A percentile compares a stretch with the other conserved stretches of the same genome.
phyloP scores from a whole-genome alignment of 2,329 filamentous ascomycete species.

The Claviceps sp. region DNA sequence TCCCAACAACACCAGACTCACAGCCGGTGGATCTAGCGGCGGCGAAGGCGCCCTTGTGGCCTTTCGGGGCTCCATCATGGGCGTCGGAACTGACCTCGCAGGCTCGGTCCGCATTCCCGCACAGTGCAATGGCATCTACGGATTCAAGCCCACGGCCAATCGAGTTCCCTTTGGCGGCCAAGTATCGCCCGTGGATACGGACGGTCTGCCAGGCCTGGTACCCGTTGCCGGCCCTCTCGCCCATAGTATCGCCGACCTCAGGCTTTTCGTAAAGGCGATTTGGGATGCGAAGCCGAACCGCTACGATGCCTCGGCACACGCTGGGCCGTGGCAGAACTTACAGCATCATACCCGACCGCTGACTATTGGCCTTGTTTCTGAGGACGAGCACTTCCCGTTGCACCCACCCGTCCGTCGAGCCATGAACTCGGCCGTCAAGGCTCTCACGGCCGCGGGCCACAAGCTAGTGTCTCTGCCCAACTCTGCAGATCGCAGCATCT shows the following conservation, averaged over 20 bases:
- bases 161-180: slow-evolving; percentile 32
- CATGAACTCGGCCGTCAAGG: slow-evolving; percentile 24
- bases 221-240: slow-evolving; percentile 30
- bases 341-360: slow-evolving; percentile 14
- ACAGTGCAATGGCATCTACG: slow-evolving; percentile 41
- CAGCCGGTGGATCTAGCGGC: slow-evolving; percentile 13
- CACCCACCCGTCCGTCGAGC: slow-evolving; percentile 36
- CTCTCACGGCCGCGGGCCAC: slow-evolving; percentile 30
- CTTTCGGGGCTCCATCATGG: slow-evolving; percentile 13
- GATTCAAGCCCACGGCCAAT: slow-evolving; percentile 40
- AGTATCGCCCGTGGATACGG: slow-evolving; percentile 9
- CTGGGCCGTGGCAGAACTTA: slow-evolving; percentile 31
- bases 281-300: slow-evolving; percentile 27
- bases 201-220: slow-evolving; percentile 11
- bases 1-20: slow-evolving; percentile 20
- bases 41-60: slow-evolving; percentile 13
- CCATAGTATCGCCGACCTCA: slow-evolving; percentile 19
- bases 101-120: slow-evolving; percentile 40
- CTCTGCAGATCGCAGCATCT: slow-evolving; percentile 7
- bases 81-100: slow-evolving; percentile 14
- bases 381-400: slow-evolving; percentile 32
- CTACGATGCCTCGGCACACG: slow-evolving; percentile 27
- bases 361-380: slow-evolving; percentile 33
- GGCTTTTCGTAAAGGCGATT: slow-evolving; percentile 21
- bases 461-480: slow-evolving; percentile 22